These are phyloP conservation scores for Capronia americana DNA, from an alignment of 2,329 filamentous ascomycete genomes.

Conservation along the genomic window DNA sequence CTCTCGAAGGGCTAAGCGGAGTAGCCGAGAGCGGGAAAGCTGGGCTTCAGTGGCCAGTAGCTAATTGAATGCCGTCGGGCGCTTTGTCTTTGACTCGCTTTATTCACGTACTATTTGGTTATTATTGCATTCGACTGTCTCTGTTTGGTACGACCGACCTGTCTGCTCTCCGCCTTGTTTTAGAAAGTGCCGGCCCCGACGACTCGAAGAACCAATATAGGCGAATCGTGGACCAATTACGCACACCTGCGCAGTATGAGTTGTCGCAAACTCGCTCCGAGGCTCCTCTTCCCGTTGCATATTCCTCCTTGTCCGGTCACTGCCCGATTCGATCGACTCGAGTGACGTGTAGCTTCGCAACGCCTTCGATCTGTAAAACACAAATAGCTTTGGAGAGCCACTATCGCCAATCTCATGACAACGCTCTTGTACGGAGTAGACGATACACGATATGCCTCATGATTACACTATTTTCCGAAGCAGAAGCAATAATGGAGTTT, in stretches of 20 bases:
- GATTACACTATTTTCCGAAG: background rate
- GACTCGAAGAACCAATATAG: background rate
- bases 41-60: conserved; percentile 12
- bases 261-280: conserved; percentile 8
- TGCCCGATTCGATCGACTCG: background rate
- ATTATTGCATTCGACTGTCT: conserved; percentile 9
- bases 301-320: conserved; percentile 3
- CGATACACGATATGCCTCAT: background rate
- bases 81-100: conserved; percentile 6
- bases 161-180: background rate
- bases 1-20: conserved; percentile 25
- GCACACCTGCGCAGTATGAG: background rate
- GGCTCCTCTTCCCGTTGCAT: conserved; percentile 5
- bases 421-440: background rate
- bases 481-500: background rate
- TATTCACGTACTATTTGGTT: conserved; percentile 7
- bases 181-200: background rate
- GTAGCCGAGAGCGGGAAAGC: conserved; percentile 35
- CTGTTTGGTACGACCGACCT: background rate
- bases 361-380: background rate
- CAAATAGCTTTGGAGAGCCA: background rate
- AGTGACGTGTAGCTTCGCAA: background rate
- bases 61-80: conserved; percentile 13
- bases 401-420: background rate
- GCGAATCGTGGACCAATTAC: conserved; percentile 2